These are phyloP conservation scores for Myotisia sp. DNA, from an alignment of 2,329 filamentous ascomycete species.

Conservation along the genomic window DNA sequence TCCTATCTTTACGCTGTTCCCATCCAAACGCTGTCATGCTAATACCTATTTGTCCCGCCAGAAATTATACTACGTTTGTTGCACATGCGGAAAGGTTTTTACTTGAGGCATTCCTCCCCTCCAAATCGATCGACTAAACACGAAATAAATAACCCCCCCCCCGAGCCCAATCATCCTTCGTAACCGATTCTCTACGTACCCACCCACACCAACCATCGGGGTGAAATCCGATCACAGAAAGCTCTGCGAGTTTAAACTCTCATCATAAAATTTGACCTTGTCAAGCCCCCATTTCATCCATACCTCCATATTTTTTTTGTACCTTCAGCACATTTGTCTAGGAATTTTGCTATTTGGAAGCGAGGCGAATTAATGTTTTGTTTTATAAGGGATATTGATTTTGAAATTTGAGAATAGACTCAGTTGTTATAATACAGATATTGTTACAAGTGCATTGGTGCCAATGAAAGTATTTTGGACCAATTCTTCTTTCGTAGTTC, in stretches of 20 bases:
- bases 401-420: conserved; percentile 2
- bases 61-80: conserved; percentile 93
- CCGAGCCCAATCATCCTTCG: too few relatives aligned
- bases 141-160: too few relatives aligned
- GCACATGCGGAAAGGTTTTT: conserved; percentile 81
- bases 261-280: too few relatives aligned
- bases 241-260: too few relatives aligned
- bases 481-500: conserved; percentile 87
- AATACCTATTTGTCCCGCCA: conserved; percentile 24
- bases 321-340: not conserved
- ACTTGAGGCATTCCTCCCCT: conserved; percentile 16
- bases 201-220: too few relatives aligned
- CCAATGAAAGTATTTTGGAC: conserved; percentile 96
- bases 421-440: conserved; percentile 5
- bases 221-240: too few relatives aligned
- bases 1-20: conserved; percentile 2
- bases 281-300: too few relatives aligned
- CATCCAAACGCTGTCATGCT: conserved; percentile 9
- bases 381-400: not conserved
- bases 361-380: not conserved
- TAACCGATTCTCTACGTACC: too few relatives aligned
- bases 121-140: not conserved
- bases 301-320: too few relatives aligned
- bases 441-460: conserved; percentile 60
- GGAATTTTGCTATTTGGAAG: conserved; percentile 1